Base-by-base conservation (phyloP, 306 rosid species). In the Cucurbita ficifolia region DNA sequence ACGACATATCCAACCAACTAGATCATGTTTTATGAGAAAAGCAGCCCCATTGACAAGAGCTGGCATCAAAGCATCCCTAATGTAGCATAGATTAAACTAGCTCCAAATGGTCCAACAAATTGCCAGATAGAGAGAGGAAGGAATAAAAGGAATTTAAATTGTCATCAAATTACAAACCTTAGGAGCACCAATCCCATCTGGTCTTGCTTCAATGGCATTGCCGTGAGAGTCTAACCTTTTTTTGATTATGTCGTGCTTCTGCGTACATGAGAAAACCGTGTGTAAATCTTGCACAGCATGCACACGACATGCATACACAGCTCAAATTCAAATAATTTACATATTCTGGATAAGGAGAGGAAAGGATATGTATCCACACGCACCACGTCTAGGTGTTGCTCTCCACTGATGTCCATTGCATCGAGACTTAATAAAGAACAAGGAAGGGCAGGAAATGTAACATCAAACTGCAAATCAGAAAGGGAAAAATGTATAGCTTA, bases 331-430 rank as follows among this genome's bases (percentile, higher is more conserved):
- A 5, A 52, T 54, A 21, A 39, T 72, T 72, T 18, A 33, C 12
- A 53, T 29, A 54, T 48, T 70, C 11, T 38, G 8, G 58, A 53
- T 5, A 38, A n/a, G 6, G 18, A 19, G 50, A 51, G 63, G 38
- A 51, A 72, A 42, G 13, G 13, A 42, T 38, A 62, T 2, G 69
- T 17, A 33, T 51, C 18, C 36, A 21, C 77, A 83, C 99, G 19
- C 92, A 95, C 99, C 16, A 95, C 91, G 72, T 95, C 99, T 19
- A 95, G 87, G 79, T 95, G 97, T 74, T 95, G 99, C 83, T 95
- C 99, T 78, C 99, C 99, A 45, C 99, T 95, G 70, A 95, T 95
- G 82, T 95, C 99, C 95, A 95, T 95, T 18, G 99, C 97, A 82
- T 95, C 97, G 6, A 95, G 82, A 87, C 99, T 91, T 80, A 91